These are phyloP conservation scores for Fusarium brevicatenulatum DNA, from an alignment of 2,329 filamentous ascomycete genomes.

Conservation along the genomic window DNA sequence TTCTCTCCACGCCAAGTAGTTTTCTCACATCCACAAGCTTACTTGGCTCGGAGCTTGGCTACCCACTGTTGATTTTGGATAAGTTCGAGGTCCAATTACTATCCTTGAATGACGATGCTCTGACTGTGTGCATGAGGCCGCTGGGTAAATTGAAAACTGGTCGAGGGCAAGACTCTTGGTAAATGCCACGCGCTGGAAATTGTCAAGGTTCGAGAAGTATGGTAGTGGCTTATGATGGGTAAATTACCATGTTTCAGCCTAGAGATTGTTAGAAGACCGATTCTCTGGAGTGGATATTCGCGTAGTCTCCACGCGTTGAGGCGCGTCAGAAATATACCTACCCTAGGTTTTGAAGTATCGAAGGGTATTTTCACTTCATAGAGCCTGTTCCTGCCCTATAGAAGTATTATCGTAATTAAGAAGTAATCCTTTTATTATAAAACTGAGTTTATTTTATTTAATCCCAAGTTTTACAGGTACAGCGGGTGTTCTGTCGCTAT, in stretches of 20 bases:
- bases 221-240: not conserved
- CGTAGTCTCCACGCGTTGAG: accelerated
- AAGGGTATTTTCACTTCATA: too few relatives aligned
- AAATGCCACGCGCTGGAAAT: not conserved
- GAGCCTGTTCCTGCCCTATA: accelerated
- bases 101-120: not conserved
- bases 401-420: accelerated
- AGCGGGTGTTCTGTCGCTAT: accelerated
- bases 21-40: not conserved
- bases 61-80: not conserved
- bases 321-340: not conserved
- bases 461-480: accelerated
- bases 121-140: not conserved
- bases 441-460: accelerated
- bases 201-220: not conserved
- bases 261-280: accelerated
- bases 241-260: not conserved
- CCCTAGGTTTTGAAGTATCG: accelerated
- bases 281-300: not conserved
- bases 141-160: not conserved
- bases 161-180: not conserved
- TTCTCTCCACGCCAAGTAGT: constrained; percentile 7
- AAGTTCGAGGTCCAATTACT: not conserved
- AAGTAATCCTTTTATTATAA: accelerated
- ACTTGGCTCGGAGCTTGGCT: not conserved